Evolutionary conservation across 2,329 filamentous ascomycete species (phyloP), one percentile per base, ranked within the genome.

Genomic region (Didymella pinodella): DNA sequence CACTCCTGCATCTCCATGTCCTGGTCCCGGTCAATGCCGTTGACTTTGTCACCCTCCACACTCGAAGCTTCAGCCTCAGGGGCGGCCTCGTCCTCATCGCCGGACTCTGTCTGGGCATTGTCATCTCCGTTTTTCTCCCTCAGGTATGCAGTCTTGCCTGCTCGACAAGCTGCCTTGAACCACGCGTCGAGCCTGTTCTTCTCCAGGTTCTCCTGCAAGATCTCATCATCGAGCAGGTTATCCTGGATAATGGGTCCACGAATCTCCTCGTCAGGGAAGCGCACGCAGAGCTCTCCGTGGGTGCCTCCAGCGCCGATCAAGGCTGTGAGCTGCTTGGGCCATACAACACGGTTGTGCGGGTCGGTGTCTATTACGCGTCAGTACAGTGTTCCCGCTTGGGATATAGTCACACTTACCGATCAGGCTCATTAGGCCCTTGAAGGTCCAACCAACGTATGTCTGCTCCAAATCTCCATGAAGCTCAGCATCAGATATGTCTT

Each of bases 161-260:
- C 75, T 49, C 69, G 65, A 54, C 76, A 77, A 2, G 79, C 80
- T 52, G 77, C 79, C 32, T 75, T 72, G 59, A 84, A 83, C 91
- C 93, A 96, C 55, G 89, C 83, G 7, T 87, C 86, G 11, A 97
- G 83, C 36, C 88, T 84, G 58, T 87, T 83, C 74, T 88, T 88
- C 55, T 90, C 85, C 20, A 95, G 82, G 71, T 87, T 87, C 49
- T 83, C 82, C 50, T 82, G 79, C 38, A 97, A 81, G 11, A 85
- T 73, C 60, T 84, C 83, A 70, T 94, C 90, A 77, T 97, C 93
- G 57, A 83, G 83, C 57, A 85, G 82, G 79, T 95, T 90, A 57
- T 92, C 91, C 26, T 88, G 85, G 28, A 89, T 79, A 58, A 96
- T 84, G 57, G 87, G 88, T 57, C 86, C 82, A 58, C 87, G 84